Conservation (phyloP, 768 basidiomycete species). For the Fistulinella prunicolor region DNA sequence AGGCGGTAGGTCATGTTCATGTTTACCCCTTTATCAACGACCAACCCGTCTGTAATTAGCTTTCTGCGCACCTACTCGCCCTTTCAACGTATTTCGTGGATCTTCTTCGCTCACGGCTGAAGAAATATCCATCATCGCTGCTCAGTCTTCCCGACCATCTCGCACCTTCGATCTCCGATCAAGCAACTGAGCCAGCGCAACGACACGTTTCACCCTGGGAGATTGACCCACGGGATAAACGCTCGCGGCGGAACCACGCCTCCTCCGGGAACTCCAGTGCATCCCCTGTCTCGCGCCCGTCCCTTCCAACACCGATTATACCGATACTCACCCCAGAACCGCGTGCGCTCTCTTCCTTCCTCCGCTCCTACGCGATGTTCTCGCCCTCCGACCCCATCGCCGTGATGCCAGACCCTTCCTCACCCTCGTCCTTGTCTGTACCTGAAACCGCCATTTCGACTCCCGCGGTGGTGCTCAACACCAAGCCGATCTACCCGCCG, state of each 20-base stretch:
- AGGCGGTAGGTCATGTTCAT: constrained; percentile 36
- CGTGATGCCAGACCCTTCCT: background rate
- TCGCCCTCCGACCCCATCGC: background rate
- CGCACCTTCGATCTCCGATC: background rate
- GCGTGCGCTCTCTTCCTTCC: constrained; percentile 68
- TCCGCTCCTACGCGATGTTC: constrained; percentile 30
- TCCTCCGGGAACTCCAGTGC: background rate
- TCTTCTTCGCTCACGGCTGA: constrained; percentile 31
- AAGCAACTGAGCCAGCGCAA: background rate
- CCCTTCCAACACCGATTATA: constrained; percentile 68
- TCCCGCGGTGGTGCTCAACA: constrained; percentile 49
- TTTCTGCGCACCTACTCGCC: constrained; percentile 22
- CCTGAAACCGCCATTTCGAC: background rate
- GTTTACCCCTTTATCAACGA: background rate
- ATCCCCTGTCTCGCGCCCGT: background rate
- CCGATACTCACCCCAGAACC: constrained; percentile 79
- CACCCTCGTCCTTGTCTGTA: background rate
- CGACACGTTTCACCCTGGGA: constrained; percentile 9
- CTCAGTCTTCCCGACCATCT: constrained; percentile 28
- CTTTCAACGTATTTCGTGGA: constrained; percentile 32
- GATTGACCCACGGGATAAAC: background rate
- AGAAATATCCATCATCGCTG: constrained; percentile 24
- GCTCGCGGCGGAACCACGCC: background rate
- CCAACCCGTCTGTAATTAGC: constrained; percentile 34
- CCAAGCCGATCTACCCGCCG: constrained; percentile 79